A percentile compares a stretch with the other conserved stretches of the same genome.
Conservation (phyloP, 768 basidiomycete genomes). For the Agrocybe praecox region DNA sequence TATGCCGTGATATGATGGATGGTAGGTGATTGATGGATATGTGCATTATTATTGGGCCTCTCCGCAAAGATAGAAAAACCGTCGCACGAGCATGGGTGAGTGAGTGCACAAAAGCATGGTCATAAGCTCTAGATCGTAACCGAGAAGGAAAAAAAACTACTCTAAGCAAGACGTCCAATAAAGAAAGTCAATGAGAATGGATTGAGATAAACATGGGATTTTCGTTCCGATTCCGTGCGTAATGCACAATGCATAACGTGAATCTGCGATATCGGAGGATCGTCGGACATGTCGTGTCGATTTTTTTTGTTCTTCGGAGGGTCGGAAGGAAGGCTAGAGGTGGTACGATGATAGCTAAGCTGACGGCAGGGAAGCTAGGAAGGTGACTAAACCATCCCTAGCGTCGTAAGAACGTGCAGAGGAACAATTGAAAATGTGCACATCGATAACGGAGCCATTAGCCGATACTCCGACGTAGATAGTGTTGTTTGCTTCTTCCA, state of each 20-base stretch:
- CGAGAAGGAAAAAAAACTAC: neutral
- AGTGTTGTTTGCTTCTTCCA: conserved; percentile 2
- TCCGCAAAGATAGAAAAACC: neutral
- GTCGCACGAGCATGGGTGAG: neutral
- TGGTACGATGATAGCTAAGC: neutral
- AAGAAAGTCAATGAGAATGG: neutral
- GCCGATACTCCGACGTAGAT: conserved; percentile 13
- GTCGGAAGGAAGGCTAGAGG: neutral
- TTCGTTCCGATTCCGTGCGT: neutral
- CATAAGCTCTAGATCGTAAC: neutral
- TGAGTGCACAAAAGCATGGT: neutral
- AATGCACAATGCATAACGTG: neutral
- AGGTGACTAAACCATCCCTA: neutral
- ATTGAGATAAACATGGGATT: neutral
- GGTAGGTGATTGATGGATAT: neutral
- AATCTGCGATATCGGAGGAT: neutral
- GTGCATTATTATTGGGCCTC: neutral
- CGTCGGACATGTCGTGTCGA: neutral
- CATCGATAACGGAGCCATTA: neutral
- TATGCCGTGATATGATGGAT: neutral
- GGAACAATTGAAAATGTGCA: neutral
- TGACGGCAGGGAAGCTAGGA: neutral
- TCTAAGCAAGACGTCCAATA: neutral
- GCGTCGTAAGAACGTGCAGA: neutral
- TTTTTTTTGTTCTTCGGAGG: neutral